Evolutionary conservation across 2,329 filamentous ascomycete species (phyloP), one percentile per base, ranked within the genome.

Genomic region (Dendryphion nanum): DNA sequence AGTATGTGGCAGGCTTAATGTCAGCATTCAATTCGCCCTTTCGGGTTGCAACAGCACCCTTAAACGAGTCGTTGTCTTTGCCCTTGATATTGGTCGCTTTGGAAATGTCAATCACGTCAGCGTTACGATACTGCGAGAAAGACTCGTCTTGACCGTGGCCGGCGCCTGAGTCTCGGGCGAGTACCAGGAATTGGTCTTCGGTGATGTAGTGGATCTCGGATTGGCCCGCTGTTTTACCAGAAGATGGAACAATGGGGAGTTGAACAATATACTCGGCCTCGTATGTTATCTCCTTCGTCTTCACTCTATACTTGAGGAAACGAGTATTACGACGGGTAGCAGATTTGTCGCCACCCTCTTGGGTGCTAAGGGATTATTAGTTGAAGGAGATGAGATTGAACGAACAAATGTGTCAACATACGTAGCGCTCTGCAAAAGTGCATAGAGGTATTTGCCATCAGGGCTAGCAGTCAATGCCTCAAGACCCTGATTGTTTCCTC

Each of bases 401-500:
- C 76, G 73, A 4, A n/a, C n/a, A 8, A 26, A 8, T 26, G 10
- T 3, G 2, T n/a, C n/a, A 20, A 30, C 47, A 36, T 38, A 48
- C 40, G 79, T 67, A 0, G 83, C 82, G 2, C 78, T 80, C 57
- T 89, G 84, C 16, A 86, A 67, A 40, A 88, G 70, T 1, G 77
- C 75, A 54, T 79, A 87, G 8, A 88, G 68, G 2, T 71, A 78
- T 44, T 78, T 79, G 7, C 82, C 81, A 47, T 85, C 78, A 0
- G 74, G 69, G 3, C 76, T 79, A n/a, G 77, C 63, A 0, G 81
- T 83, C 33, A 89, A 63, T 0, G 80, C 83, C 62, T 89, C 85
- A 33, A 88, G 78, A n/a, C 85, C 84, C 57, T 86, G 83, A 61
- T 89, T 89, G 61, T 89, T 87, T 38, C 75, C 70, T 15, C 85